Evolutionary conservation across 2,329 filamentous ascomycete species (phyloP), one percentile per base, ranked within the genome.

Genomic region (Stachybotrys chartarum): DNA sequence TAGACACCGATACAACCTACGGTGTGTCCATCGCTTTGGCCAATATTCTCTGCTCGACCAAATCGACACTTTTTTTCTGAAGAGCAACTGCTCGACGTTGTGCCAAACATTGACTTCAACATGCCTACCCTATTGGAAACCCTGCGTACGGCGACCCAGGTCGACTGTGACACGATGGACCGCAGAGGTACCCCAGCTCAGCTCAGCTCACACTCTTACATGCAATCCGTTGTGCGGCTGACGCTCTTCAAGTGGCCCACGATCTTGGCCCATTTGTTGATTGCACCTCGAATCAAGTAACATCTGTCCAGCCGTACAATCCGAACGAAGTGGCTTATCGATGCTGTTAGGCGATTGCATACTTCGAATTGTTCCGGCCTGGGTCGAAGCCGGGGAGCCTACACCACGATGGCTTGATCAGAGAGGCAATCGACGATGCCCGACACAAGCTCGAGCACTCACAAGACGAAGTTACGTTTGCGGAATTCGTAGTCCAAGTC

Each of bases 401-500:
- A 7, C 58, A 66, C 30, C 66, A 71, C 44, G 62, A 67, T 18
- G 54, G 58, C 14, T 57, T 72, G 46, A 63, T 72, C 35, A 58
- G 57, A 17, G 60, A 64, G n/a, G 66, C 68, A 0, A 60, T 64
- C 5, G 16, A 55, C 8, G 62, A 66, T 12, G 66, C 67, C 11
- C 54, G 55, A 8, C 57, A 55, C 0, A 14, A 47, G 6, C 52
- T 67, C 7, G 57, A 59, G 3, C 54, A 57, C 2, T 35, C 63
- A 1, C 64, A 65, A 53, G 62, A 59, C 1, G 54, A 57, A 7
- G 24, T 60, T 7, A 61, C 68, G 0, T 57, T 70, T 6, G 70
- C 74, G 11, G 77, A 82, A 56, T 67, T 86, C 24, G 78, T 79
- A 2, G 76, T 81, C 5, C 82, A 86, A 55, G 73, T 82, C 57